Conservation (phyloP, 2,329 filamentous ascomycete species). For the Grosmannia huntii region DNA sequence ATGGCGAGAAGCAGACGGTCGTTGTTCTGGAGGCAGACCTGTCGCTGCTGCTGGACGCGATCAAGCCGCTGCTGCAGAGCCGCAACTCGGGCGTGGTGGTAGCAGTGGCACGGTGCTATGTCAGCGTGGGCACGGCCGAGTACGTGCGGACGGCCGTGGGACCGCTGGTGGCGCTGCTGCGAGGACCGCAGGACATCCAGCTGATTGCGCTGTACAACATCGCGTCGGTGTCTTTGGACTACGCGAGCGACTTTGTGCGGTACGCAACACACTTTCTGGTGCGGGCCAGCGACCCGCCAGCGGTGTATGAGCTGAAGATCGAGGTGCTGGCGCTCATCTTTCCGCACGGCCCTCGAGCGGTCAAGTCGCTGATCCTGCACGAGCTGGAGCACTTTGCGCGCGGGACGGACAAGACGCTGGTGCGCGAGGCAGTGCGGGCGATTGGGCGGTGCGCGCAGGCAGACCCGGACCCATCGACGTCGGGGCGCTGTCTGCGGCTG, state of each 20-base stretch:
- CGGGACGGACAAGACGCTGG: slow-evolving; percentile 58
- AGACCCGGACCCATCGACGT: slow-evolving; percentile 44
- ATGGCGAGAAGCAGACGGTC: slow-evolving; percentile 36
- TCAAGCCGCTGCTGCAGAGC: slow-evolving; percentile 77
- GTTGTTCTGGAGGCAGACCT: slow-evolving; percentile 69
- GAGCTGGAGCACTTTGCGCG: slow-evolving; percentile 90
- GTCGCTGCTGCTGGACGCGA: slow-evolving; percentile 63
- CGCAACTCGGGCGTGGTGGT: slow-evolving; percentile 88
- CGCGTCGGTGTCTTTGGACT: slow-evolving; percentile 72
- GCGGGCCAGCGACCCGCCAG: slow-evolving; percentile 61
- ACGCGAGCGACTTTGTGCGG: slow-evolving; percentile 70
- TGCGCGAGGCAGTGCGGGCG: slow-evolving; percentile 80
- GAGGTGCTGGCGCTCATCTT: slow-evolving; percentile 88
- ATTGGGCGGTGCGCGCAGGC: slow-evolving; percentile 88
- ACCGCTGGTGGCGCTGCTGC: slow-evolving; percentile 72
- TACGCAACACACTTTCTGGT: slow-evolving; percentile 87
- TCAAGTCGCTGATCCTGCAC: slow-evolving; percentile 77
- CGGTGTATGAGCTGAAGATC: slow-evolving; percentile 84
- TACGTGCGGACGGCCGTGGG: slow-evolving; percentile 68
- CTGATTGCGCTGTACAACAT: slow-evolving; percentile 89
- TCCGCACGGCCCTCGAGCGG: slow-evolving; percentile 59
- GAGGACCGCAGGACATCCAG: slow-evolving; percentile 76
- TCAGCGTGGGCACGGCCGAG: slow-evolving; percentile 67
- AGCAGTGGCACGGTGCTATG: slow-evolving; percentile 72
- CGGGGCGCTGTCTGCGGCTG: slow-evolving; percentile 67